Conservation (phyloP, 1,284 basidiomycete species). For the Ceratobasidium papillatum region DNA sequence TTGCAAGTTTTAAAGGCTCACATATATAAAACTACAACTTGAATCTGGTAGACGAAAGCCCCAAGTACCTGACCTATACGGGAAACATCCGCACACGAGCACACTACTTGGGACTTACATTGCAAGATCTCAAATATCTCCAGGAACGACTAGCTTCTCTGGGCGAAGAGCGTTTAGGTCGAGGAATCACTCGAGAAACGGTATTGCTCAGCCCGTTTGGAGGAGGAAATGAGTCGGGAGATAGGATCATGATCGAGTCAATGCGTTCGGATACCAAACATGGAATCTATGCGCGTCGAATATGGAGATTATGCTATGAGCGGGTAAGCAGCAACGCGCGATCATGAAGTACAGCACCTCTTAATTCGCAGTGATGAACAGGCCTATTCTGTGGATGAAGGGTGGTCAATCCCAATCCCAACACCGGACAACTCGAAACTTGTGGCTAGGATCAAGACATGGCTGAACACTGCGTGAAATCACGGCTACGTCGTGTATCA, state of each 20-base stretch:
- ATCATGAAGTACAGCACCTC: background rate
- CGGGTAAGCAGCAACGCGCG: background rate
- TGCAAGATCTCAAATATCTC: constrained; percentile 7
- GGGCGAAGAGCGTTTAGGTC: background rate
- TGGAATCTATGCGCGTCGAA: constrained; percentile 21
- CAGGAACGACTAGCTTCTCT: constrained; percentile 2
- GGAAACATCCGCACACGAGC: constrained; percentile 9
- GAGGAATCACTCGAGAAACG: background rate
- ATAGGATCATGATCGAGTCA: constrained; percentile 11
- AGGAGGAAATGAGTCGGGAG: constrained; percentile 3
- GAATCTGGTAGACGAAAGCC: background rate
- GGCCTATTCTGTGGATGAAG: constrained; percentile 20
- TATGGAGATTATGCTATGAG: constrained; percentile 18
- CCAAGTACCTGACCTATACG: constrained; percentile 5
- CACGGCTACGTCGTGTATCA: background rate
- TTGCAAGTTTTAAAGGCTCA: background rate
- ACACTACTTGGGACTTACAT: background rate
- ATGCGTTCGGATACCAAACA: constrained; percentile 4
- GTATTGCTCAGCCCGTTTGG: constrained; percentile 28
- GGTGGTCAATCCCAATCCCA: constrained; percentile 8
- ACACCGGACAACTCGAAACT: constrained; percentile 1
- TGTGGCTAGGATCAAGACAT: constrained; percentile 5
- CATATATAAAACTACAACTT: background rate
- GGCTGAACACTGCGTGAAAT: background rate
- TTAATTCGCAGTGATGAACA: background rate